A percentile compares a stretch with the other conserved stretches of the same genome.
Evolutionary conservation across 2,329 filamentous ascomycete genomes (phyloP).

Genomic region (Phoma herbarum): DNA sequence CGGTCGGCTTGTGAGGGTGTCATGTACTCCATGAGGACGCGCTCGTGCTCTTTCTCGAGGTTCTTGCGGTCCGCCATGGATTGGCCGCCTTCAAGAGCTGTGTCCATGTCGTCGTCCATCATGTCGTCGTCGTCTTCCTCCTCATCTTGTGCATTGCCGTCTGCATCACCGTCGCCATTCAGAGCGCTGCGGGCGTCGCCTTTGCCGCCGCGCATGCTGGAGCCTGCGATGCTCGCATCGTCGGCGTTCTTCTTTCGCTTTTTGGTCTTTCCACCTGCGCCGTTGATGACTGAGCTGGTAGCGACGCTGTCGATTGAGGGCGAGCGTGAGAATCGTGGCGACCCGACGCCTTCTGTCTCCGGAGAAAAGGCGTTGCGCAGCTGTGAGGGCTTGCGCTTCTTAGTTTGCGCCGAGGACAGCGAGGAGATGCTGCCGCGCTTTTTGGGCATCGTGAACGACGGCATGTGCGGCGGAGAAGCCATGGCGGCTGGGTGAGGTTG

Average conservation of each 20-base stretch:
- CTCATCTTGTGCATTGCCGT: conserved; percentile 66
- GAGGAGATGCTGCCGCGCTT: conserved; percentile 69
- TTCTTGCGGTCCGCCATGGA: conserved; percentile 68
- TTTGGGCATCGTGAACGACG: conserved; percentile 64
- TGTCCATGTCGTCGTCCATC: conserved; percentile 53
- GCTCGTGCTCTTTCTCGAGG: conserved; percentile 72
- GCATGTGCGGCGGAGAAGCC: conserved; percentile 66
- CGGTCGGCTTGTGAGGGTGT: conserved; percentile 72
- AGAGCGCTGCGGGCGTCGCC: conserved; percentile 46
- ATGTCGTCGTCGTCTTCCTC: conserved; percentile 66
- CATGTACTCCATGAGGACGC: conserved; percentile 70
- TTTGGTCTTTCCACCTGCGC: conserved; percentile 60
- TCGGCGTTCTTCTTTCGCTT: conserved; percentile 56
- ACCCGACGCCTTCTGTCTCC: conserved; percentile 59
- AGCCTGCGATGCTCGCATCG: conserved; percentile 50
- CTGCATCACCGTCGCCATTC: conserved; percentile 56
- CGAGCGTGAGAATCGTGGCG: conserved; percentile 67
- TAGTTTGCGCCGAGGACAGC: conserved; percentile 57
- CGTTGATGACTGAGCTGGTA: conserved; percentile 57
- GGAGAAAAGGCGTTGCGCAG: conserved; percentile 84
- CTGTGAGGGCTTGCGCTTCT: conserved; percentile 77
- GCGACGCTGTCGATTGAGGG: conserved; percentile 71
- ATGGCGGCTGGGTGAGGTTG: conserved; percentile 45
- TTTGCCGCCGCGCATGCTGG: conserved; percentile 39
- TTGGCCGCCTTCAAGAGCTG: conserved; percentile 58